Percentiles rank a stretch among this genome's conserved stretches.
Evolutionary conservation across 176 grass and related monocot genomes (phyloP).

Genomic region (Rhynchospora tenuis): DNA sequence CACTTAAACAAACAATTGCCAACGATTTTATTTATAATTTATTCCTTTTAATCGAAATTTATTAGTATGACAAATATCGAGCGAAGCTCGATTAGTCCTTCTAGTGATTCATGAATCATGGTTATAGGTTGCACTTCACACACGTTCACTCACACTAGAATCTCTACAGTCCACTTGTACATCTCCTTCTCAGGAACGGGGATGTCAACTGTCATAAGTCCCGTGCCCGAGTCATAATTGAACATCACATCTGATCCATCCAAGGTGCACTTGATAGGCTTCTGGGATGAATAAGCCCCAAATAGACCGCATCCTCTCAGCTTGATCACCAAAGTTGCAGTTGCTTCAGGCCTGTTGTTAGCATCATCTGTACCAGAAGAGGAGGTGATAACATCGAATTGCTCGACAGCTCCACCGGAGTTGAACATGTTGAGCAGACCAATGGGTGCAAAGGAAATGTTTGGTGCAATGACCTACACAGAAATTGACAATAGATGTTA

Average conservation of each 20-base stretch:
- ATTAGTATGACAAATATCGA: too few species aligned
- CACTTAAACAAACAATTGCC: too few species aligned
- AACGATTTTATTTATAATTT: too few species aligned
- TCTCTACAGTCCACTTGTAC: constrained; percentile 55
- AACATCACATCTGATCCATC: constrained; percentile 44
- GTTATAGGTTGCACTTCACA: not conserved
- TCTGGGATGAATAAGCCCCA: constrained; percentile 58
- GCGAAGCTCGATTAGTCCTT: too few species aligned
- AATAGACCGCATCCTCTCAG: constrained; percentile 58
- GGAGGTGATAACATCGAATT: constrained; percentile 11
- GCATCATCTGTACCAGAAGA: not conserved
- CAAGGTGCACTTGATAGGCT: constrained; percentile 38
- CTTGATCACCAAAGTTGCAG: constrained; percentile 25
- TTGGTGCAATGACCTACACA: constrained; percentile 12
- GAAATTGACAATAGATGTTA: not conserved
- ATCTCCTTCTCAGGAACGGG: constrained; percentile 57
- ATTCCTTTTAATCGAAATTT: too few species aligned
- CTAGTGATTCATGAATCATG: not conserved
- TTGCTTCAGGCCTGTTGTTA: not conserved
- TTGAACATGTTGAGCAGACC: constrained; percentile 87
- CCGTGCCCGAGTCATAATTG: constrained; percentile 30
- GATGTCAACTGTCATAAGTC: constrained; percentile 50
- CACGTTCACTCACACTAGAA: constrained; percentile 26
- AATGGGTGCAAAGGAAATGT: constrained; percentile 38
- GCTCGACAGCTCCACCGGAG: constrained; percentile 66